These are phyloP conservation scores for Dentipellis fragilis DNA, from an alignment of 768 basidiomycete species.

Conservation along the genomic window DNA sequence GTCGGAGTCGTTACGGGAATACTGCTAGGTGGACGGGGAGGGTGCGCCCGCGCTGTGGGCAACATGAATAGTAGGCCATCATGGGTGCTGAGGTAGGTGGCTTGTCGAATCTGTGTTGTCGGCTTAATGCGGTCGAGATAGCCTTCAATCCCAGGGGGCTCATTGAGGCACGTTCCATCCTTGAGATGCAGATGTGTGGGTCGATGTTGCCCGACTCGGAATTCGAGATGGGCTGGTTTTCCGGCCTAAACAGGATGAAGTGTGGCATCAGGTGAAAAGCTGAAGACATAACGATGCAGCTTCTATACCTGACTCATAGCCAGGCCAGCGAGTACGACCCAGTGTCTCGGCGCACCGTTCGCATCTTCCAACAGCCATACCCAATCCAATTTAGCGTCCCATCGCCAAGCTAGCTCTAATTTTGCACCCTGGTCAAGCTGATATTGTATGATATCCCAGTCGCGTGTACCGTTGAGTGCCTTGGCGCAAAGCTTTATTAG, in stretches of 20 bases:
- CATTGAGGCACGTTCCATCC: constrained; percentile 42
- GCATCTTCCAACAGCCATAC: constrained; percentile 65
- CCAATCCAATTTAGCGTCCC: constrained; percentile 75
- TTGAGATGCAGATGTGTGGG: constrained; percentile 34
- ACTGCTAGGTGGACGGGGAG: constrained; percentile 59
- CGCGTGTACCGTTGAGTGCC: constrained; percentile 41
- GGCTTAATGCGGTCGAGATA: constrained; percentile 67
- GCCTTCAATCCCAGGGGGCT: constrained; percentile 81
- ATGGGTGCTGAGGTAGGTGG: constrained; percentile 62
- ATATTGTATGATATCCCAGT: constrained; percentile 51
- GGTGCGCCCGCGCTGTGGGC: constrained; percentile 40
- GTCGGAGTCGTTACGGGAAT: constrained; percentile 24
- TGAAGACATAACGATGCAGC: constrained; percentile 12
- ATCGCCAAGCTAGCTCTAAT: constrained; percentile 73
- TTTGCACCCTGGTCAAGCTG: constrained; percentile 43
- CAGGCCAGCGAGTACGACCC: constrained; percentile 70
- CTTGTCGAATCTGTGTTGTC: constrained; percentile 45
- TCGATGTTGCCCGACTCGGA: constrained; percentile 66
- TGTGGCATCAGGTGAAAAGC: constrained; percentile 2
- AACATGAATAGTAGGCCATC: constrained; percentile 64
- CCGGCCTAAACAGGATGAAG: constrained; percentile 23
- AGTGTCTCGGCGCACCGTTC: constrained; percentile 48
- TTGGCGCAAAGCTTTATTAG: constrained; percentile 54
- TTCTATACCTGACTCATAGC: constrained; percentile 64
- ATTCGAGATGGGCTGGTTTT: constrained; percentile 49